Percentiles rank a stretch among this genome's conserved stretches.
These are phyloP conservation scores for Amanita thiersii DNA, from an alignment of 768 basidiomycete genomes.

Conservation along the genomic window DNA sequence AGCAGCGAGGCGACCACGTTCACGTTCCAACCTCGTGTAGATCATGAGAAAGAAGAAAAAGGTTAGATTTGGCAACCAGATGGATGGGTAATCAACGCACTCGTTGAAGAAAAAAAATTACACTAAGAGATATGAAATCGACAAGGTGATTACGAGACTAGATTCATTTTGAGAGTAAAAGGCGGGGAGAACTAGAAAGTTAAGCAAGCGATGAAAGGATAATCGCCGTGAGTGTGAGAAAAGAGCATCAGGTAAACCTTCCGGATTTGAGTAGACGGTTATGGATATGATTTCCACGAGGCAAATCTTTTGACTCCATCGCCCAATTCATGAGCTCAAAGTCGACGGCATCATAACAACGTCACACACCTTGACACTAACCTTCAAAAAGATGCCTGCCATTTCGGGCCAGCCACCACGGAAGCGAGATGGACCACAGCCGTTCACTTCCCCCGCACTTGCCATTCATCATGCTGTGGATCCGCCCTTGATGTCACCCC, in stretches of 20 bases:
- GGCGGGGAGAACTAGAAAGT: neutral
- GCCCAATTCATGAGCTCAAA: too few relatives aligned
- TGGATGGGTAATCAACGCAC: too few relatives aligned
- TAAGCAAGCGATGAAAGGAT: neutral
- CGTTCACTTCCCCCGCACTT: too few relatives aligned
- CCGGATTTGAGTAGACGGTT: neutral
- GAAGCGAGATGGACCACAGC: too few relatives aligned
- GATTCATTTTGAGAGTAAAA: neutral
- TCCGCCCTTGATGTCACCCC: too few relatives aligned
- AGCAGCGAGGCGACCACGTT: slow-evolving; percentile 9
- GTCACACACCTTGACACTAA: too few relatives aligned
- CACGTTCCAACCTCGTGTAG: slow-evolving; percentile 7
- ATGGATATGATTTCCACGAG: slow-evolving; percentile 7
- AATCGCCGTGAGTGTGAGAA: neutral
- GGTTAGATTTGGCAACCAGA: neutral
- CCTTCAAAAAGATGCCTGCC: too few relatives aligned
- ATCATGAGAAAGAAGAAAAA: slow-evolving; percentile 6
- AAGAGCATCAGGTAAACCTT: neutral
- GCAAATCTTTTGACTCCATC: too few relatives aligned
- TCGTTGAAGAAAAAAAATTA: too few relatives aligned
- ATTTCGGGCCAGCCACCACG: too few relatives aligned
- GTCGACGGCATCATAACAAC: too few relatives aligned
- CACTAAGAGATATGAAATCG: neutral
- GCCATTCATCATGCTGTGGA: too few relatives aligned
- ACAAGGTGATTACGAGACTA: neutral